Base-by-base conservation (phyloP, 306 rosid genomes). In the Heteromeles arbutifolia region DNA sequence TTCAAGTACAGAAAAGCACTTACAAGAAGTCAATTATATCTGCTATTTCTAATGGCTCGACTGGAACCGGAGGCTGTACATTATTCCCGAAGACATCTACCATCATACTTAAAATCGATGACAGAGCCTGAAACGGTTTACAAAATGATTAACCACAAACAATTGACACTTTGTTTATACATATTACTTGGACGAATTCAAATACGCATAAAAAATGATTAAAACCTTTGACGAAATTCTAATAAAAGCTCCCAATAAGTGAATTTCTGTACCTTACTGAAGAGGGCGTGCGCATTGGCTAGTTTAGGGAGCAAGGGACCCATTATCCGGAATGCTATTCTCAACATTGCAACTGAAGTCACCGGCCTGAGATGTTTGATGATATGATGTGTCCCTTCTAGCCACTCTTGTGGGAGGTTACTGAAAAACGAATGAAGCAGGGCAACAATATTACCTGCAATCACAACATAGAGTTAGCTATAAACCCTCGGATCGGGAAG, bases 381-480 rank as follows among this genome's bases (percentile, higher is more conserved):
- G 78, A 95, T 84, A 57, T 79, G 83, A 81, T 85, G 91, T 67
- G 91, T 83, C 77, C 92, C 97, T 87, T 95, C 97, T 44, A 92
- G 86, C 99, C 97, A 95, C 85, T 92, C 97, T 74, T 88, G 96
- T 71, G 99, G 97, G 68, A 95, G 97, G 82, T 92, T 95, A 87
- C 97, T 89, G 81, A 95, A 95, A 80, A 92, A 89, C 34, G 99
- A 86, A 87, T 95, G 99, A 50, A 95, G 99, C 77, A 95, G 89
- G 22, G 99, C 93, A 82, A 95, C 97, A 69, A 90, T 80, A 84
- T 95, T 95, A 74, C 97, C 98, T 92, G 87, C 26, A 68, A 78
- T 64, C 53, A 73, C 75, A 80, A 69, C 19, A 4, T 54, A 58
- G 26, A 58, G 56, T 45, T 73, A 25, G 9, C 50, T 5, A 58